Conservation (phyloP, 2,329 filamentous ascomycete genomes). For the Metarhizium anisopliae region DNA sequence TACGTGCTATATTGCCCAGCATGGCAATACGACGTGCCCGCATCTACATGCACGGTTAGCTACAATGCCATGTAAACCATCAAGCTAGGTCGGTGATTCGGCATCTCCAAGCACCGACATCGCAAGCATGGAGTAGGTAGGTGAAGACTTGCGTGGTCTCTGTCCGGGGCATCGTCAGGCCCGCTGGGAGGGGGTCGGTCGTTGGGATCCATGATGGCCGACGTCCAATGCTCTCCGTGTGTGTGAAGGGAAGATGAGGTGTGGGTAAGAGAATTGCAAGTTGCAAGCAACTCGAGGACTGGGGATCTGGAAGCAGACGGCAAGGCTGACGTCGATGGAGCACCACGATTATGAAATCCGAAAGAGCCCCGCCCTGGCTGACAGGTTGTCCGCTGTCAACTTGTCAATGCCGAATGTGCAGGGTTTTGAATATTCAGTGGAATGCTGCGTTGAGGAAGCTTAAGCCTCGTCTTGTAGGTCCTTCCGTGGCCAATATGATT, state of each 20-base stretch:
- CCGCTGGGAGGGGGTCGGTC: conserved; percentile 30
- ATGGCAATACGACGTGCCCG: conserved; percentile 40
- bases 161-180: conserved; percentile 43
- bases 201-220: conserved; percentile 34
- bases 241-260: background rate
- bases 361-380: conserved; percentile 1
- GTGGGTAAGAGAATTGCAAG: background rate
- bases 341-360: conserved; percentile 1
- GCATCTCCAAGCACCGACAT: conserved; percentile 4
- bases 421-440: too few relatives aligned
- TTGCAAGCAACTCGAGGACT: background rate
- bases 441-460: too few relatives aligned
- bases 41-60: conserved; percentile 27
- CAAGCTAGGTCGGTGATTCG: conserved; percentile 1
- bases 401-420: too few relatives aligned
- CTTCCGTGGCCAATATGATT: too few relatives aligned
- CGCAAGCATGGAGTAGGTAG: background rate
- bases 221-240: background rate
- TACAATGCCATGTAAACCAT: background rate
- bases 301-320: background rate
- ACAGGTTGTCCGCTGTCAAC: background rate
- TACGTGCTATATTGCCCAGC: conserved; percentile 30
- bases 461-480: too few relatives aligned
- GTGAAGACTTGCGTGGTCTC: conserved; percentile 36
- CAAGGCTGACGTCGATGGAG: conserved; percentile 6